Evolutionary conservation across 192 early-diverging fungal species (phyloP), one percentile per base, ranked within the genome.

Genomic region (Oehlia diaphana): DNA sequence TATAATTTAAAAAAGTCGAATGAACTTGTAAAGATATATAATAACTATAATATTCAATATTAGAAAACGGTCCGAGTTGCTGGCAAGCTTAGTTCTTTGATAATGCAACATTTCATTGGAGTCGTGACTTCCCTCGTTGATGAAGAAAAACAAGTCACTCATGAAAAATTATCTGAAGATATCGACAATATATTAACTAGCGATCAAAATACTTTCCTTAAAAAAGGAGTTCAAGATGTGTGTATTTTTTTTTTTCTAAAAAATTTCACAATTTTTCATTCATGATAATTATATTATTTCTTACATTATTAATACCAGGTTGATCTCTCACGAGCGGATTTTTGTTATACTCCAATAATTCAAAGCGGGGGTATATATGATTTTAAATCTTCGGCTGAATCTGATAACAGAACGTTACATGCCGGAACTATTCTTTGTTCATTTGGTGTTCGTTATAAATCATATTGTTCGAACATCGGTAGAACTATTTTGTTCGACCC

Each of bases 291-390:
- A 14, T 42, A 74, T 16, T 86, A 23, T 68, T 23, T 71, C 23
- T 23, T 47, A 69, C 53, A 49, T 9, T n/a, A 47, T 21, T 1
- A 64, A 37, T 21, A 58, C 19, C 61, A 90, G 89, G 80, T 88
- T 23, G 86, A 90, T n/a, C 83, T 89, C 47, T 92, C 92, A 21
- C 87, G 89, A 74, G 84, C 91, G 12, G 98, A 99, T 65, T 96
- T 94, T 94, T 95, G 95, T 80, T 95, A 97, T 63, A 86, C 91
- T 9, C 98, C 98, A 9, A 95, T 97, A 71, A 92, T 99, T 78
- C 97, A 98, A 85, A 96, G 95, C 86, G 98, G 98, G 74, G 97
- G 97, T 58, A 87, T 90, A 49, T 99, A 96, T 83, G 93, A 97
- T 77, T 86, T 99, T 73, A 90, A 89, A 76, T 89, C 94, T 13